Evolutionary conservation across 1,284 basidiomycete species (phyloP).

Genomic region (Cutaneotrichosporon mucoides): DNA sequence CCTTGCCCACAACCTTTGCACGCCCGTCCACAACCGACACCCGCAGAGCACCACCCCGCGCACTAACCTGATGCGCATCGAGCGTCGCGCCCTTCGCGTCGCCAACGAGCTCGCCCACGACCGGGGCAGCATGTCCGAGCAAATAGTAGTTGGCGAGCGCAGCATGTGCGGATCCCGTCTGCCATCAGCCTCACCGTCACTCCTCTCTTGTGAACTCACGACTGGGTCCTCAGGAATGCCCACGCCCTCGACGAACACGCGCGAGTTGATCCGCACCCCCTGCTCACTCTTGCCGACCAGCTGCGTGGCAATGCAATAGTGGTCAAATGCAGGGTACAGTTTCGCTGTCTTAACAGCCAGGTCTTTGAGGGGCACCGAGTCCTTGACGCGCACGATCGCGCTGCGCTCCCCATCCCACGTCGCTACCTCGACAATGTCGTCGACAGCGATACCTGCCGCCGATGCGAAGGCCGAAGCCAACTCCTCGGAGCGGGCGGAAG

Average conservation of each 20-base stretch:
- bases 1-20: no score
- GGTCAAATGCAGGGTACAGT: background rate
- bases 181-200: background rate
- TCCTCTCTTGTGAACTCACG: slow-evolving; percentile 19
- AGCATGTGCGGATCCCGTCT: slow-evolving; percentile 41
- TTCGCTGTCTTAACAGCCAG: background rate
- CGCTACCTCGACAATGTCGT: background rate
- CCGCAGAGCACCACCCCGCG: no score
- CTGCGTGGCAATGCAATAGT: slow-evolving; percentile 11
- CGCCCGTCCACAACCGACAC: no score
- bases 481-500: background rate
- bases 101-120: no score
- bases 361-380: background rate
- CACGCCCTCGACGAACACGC: slow-evolving; percentile 28
- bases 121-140: background rate
- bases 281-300: background rate
- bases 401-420: background rate
- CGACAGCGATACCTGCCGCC: background rate
- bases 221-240: slow-evolving; percentile 35
- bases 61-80: no score
- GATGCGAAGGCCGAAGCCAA: background rate
- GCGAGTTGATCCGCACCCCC: slow-evolving; percentile 14
- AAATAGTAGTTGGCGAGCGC: slow-evolving; percentile 37
- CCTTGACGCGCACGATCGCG: background rate
- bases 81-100: no score